Conservation (phyloP, 2,329 filamentous ascomycete species). For the Ophiocordyceps unilateralis region DNA sequence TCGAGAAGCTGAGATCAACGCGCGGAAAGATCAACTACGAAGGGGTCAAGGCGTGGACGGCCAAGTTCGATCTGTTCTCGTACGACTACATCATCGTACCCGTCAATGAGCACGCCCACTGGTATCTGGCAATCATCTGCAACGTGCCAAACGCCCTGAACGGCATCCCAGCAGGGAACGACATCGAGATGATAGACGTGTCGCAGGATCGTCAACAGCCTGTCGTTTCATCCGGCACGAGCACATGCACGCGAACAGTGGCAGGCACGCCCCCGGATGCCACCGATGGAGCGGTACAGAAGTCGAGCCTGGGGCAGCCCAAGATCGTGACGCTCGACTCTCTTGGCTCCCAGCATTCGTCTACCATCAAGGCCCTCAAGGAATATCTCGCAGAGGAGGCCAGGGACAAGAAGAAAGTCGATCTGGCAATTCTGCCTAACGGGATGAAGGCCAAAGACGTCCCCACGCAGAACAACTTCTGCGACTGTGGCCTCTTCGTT, state of each 20-base stretch:
- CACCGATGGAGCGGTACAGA: slow-evolving; percentile 6
- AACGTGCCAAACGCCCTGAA: slow-evolving; percentile 52
- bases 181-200: slow-evolving; percentile 2
- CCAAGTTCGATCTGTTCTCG: slow-evolving; percentile 64
- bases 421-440: slow-evolving; percentile 18
- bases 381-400: slow-evolving; percentile 65
- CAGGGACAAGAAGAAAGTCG: slow-evolving; percentile 34
- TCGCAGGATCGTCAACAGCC: not conserved
- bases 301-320: slow-evolving; percentile 32
- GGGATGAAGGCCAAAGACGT: slow-evolving; percentile 57
- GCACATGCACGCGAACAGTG: not conserved
- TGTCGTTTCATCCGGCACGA: not conserved
- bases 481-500: slow-evolving; percentile 79
- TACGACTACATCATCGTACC: slow-evolving; percentile 86
- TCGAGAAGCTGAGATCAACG: slow-evolving; percentile 51
- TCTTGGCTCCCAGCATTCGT: slow-evolving; percentile 44
- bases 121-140: slow-evolving; percentile 92
- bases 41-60: slow-evolving; percentile 75
- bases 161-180: slow-evolving; percentile 4
- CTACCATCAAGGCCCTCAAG: slow-evolving; percentile 51
- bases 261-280: slow-evolving; percentile 2
- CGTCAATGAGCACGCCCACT: slow-evolving; percentile 74
- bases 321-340: slow-evolving; percentile 82
- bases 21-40: slow-evolving; percentile 61
- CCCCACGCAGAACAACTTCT: slow-evolving; percentile 67